phyloP scores from a whole-genome alignment of 2,329 filamentous ascomycete genomes.

The Venturia nashicola region DNA sequence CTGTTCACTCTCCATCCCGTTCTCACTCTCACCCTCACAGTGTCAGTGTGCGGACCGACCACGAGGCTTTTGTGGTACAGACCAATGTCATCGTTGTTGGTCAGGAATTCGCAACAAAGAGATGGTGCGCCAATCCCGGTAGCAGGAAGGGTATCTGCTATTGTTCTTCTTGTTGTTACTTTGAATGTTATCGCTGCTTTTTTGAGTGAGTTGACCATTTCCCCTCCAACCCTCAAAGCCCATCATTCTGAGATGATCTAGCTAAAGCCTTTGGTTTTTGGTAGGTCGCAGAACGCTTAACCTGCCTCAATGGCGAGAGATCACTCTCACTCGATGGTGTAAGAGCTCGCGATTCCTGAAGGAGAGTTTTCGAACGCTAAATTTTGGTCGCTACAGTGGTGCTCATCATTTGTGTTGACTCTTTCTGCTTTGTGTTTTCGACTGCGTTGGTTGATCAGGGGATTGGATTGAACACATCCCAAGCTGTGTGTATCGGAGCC shows the following conservation, averaged over 20 bases:
- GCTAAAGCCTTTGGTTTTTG: background rate
- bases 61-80: background rate
- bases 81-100: background rate
- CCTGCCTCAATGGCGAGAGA: background rate
- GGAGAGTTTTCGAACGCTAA: background rate
- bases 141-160: background rate
- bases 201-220: background rate
- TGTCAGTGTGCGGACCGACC: background rate
- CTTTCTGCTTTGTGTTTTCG: background rate
- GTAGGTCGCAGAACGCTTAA: background rate
- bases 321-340: background rate
- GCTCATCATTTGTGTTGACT: background rate
- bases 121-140: background rate
- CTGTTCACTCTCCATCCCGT: background rate
- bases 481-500: background rate
- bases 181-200: background rate
- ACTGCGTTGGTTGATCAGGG: background rate
- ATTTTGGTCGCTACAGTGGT: background rate
- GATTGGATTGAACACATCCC: background rate
- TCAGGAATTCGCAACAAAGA: background rate
- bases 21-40: too few species aligned
- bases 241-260: too few species aligned
- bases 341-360: background rate
- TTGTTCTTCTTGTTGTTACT: background rate
- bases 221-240: background rate